These are phyloP conservation scores for Ascoidea asiatica DNA, from an alignment of 805 yeast genomes.

Conservation along the genomic window DNA sequence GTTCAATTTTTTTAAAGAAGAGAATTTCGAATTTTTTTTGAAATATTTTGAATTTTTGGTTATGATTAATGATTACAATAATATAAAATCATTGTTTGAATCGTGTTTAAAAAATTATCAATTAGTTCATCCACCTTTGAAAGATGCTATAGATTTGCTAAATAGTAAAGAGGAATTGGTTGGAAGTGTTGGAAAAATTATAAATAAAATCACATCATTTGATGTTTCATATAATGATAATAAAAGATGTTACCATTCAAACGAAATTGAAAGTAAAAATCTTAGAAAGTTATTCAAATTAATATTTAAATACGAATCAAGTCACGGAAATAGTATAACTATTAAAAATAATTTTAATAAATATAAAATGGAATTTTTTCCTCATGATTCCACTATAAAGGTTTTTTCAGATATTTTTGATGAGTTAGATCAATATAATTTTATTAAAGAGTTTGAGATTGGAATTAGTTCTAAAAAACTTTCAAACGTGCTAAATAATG, in stretches of 20 bases:
- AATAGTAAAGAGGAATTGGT: not conserved
- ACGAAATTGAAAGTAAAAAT: slow-evolving; percentile 17
- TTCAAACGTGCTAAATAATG: slow-evolving; percentile 1
- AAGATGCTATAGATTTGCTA: slow-evolving; percentile 11
- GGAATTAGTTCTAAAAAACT: slow-evolving; percentile 4
- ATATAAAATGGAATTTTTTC: slow-evolving; percentile 44
- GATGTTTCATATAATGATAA: not conserved
- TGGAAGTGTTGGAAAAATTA: slow-evolving; percentile 7
- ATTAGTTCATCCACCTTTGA: slow-evolving; percentile 21
- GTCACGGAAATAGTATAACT: slow-evolving; percentile 56
- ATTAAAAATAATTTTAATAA: slow-evolving; percentile 54
- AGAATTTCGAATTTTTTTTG: slow-evolving; percentile 46
- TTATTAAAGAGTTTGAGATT: slow-evolving; percentile 11
- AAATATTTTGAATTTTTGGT: slow-evolving; percentile 65
- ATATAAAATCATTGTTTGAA: slow-evolving; percentile 76
- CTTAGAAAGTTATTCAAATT: slow-evolving; percentile 36
- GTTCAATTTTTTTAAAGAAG: slow-evolving; percentile 22
- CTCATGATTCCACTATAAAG: slow-evolving; percentile 28
- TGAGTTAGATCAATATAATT: slow-evolving; percentile 12
- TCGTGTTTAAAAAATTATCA: slow-evolving; percentile 40
- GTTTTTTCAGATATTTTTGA: slow-evolving; percentile 7
- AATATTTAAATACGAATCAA: slow-evolving; percentile 56
- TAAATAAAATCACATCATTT: slow-evolving; percentile 14
- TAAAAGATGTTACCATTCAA: not conserved
- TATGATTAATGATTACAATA: slow-evolving; percentile 51